Conservation (phyloP, 352 stramenopile species). For the Phytophthora cryptogea region DNA sequence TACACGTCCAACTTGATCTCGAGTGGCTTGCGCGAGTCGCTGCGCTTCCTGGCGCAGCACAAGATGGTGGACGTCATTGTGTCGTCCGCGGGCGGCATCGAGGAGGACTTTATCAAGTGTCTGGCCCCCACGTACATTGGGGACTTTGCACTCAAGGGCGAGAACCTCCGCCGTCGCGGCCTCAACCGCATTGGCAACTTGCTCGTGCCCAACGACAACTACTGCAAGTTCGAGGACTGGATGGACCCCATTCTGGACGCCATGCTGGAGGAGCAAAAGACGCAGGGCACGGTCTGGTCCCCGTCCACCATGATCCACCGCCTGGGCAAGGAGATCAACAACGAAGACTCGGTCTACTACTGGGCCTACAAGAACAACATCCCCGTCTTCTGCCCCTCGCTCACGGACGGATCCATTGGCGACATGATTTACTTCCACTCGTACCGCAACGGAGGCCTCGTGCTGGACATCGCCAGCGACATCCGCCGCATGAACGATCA, state of each 20-base stretch:
- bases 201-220: conserved; percentile 99
- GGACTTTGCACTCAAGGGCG: conserved; percentile 96
- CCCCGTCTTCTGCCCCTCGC: conserved; percentile 98
- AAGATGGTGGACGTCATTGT: conserved; percentile 99
- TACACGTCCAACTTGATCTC: conserved; percentile 99
- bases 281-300: conserved; percentile 92
- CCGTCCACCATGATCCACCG: conserved; percentile 97
- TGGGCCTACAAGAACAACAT: conserved; percentile 99
- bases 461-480: conserved; percentile 97
- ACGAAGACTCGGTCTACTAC: conserved; percentile 99
- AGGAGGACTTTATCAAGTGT: conserved; percentile 99
- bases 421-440: conserved; percentile 99
- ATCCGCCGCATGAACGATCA: conserved; percentile 98
- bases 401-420: conserved; percentile 99
- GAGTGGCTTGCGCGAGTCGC: conserved; percentile 96
- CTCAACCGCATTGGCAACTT: conserved; percentile 99
- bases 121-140: conserved; percentile 98
- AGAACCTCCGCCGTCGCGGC: conserved; percentile 93
- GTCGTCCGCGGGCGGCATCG: conserved; percentile 89
- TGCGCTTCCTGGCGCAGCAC: conserved; percentile 98
- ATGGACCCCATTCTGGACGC: conserved; percentile 96
- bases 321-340: conserved; percentile 97
- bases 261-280: conserved; percentile 98
- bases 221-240: conserved; percentile 99
- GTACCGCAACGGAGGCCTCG: conserved; percentile 97